Evolutionary conservation across 441 rosid genomes (phyloP).

Genomic region (Syzygium malaccense): DNA sequence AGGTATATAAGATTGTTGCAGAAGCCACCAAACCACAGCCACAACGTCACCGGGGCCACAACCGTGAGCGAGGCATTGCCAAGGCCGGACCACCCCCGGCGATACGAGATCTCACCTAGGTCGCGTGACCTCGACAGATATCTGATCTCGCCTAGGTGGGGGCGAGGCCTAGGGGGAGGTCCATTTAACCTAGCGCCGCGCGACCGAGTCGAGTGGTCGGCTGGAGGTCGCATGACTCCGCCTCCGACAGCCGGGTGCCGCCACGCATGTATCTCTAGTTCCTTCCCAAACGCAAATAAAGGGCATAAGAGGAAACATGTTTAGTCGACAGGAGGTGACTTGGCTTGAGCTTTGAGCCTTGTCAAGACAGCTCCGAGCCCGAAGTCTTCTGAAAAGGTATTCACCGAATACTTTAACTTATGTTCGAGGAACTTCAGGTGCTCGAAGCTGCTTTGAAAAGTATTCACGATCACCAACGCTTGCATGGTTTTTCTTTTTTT

Average conservation of each 20-base stretch:
- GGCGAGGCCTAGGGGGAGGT: neutral
- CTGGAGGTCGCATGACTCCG: neutral
- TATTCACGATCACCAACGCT: neutral
- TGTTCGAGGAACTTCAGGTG: neutral
- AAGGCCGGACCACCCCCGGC: neutral
- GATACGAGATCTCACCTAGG: neutral
- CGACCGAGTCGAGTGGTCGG: neutral
- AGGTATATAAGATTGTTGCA: neutral
- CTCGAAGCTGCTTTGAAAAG: neutral
- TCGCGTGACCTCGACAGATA: neutral
- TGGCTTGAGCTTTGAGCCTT: neutral
- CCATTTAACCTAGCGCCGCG: neutral
- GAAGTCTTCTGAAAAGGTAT: rapidly evolving
- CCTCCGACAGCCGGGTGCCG: neutral
- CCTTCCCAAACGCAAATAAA: neutral
- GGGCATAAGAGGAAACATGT: neutral
- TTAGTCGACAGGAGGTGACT: neutral
- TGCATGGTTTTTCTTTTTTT: no score
- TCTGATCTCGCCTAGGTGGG: neutral
- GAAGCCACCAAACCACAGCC: neutral
- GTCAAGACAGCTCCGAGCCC: neutral
- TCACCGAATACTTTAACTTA: no score
- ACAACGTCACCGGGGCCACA: neutral
- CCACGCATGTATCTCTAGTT: neutral
- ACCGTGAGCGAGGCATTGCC: neutral